These are phyloP conservation scores for Fusarium nurragi DNA, from an alignment of 2,329 filamentous ascomycete genomes.

Conservation along the genomic window DNA sequence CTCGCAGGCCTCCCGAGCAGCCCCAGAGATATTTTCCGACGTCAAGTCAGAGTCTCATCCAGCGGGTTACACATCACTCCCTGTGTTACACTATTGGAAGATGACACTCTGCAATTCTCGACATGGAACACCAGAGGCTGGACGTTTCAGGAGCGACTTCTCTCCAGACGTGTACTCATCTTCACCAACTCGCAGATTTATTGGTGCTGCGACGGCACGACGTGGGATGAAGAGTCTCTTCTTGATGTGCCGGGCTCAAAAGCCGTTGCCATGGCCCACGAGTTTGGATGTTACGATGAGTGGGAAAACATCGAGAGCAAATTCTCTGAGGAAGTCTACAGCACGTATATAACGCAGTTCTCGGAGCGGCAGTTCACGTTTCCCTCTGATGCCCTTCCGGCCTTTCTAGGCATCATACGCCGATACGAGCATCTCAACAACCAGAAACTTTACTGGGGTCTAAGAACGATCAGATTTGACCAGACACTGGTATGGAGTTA, in stretches of 20 bases:
- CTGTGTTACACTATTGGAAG: not conserved
- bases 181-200: conserved; percentile 20
- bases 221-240: conserved; percentile 28
- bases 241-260: not conserved
- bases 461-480: not conserved
- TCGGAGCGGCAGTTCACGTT: conserved; percentile 11
- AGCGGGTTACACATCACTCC: not conserved
- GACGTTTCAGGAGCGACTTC: not conserved
- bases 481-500: conserved; percentile 5
- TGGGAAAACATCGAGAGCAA: not conserved
- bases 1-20: not conserved
- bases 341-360: conserved; percentile 12
- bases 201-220: conserved; percentile 11
- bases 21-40: not conserved
- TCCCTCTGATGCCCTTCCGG: conserved; percentile 1
- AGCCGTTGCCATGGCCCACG: not conserved
- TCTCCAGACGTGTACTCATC: conserved; percentile 9
- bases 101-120: not conserved
- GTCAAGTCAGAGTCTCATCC: not conserved
- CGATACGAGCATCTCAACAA: conserved; percentile 24
- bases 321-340: not conserved
- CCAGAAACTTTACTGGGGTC: conserved; percentile 13
- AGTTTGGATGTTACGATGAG: conserved; percentile 15
- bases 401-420: conserved; percentile 17
- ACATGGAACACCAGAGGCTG: not conserved